Percentiles rank a stretch among this genome's conserved stretches.
Evolutionary conservation across 2,329 filamentous ascomycete genomes (phyloP).

Genomic region (Botrytis fabae): DNA sequence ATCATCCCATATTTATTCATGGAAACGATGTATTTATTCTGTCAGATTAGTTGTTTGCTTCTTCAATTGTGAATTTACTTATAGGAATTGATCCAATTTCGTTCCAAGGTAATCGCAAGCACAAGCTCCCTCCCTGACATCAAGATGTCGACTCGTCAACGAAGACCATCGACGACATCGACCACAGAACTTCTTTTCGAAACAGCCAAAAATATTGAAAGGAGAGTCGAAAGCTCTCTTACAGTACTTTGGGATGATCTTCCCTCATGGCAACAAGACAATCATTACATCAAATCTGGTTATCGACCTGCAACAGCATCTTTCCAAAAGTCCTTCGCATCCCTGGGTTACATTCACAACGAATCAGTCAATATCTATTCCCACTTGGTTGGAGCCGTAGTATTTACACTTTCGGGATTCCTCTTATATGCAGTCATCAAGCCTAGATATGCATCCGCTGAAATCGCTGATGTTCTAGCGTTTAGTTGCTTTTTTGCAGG

Average conservation of each 20-base stretch:
- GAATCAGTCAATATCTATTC: slow-evolving; percentile 69
- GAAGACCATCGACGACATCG: slow-evolving; percentile 31
- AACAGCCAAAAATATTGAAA: slow-evolving; percentile 33
- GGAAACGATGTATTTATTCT: background rate
- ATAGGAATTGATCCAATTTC: background rate
- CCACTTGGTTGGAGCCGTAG: slow-evolving; percentile 65
- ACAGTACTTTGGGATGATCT: slow-evolving; percentile 53
- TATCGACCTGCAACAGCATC: slow-evolving; percentile 66
- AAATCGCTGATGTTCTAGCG: slow-evolving; percentile 63
- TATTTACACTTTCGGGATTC: slow-evolving; percentile 53
- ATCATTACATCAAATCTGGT: slow-evolving; percentile 66
- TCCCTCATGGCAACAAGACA: slow-evolving; percentile 60
- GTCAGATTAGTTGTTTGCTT: background rate
- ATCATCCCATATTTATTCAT: background rate
- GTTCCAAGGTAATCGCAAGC: background rate
- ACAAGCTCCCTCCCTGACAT: background rate
- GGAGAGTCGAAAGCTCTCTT: slow-evolving; percentile 43
- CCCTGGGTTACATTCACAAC: slow-evolving; percentile 63
- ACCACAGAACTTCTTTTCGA: slow-evolving; percentile 32
- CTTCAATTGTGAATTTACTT: background rate
- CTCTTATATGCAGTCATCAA: slow-evolving; percentile 58
- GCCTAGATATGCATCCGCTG: slow-evolving; percentile 66
- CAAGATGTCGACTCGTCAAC: slow-evolving; percentile 36
- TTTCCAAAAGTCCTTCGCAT: slow-evolving; percentile 57
- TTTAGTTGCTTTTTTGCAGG: slow-evolving; percentile 80